Base-by-base conservation (phyloP, 1,284 basidiomycete species). In the Termitomyces sp. region DNA sequence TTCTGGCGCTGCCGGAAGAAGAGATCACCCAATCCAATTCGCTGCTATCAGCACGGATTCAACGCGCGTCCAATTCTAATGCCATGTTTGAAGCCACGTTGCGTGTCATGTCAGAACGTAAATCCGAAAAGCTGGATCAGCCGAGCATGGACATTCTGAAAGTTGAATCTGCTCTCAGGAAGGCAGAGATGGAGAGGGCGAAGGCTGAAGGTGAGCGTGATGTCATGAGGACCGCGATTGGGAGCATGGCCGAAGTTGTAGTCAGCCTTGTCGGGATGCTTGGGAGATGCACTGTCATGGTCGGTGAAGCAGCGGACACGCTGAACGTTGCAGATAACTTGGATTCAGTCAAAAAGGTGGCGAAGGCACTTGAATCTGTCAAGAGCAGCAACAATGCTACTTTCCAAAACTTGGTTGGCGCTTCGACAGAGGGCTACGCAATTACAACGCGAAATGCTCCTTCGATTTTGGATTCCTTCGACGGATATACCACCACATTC, bases 31-130 rank as follows among this genome's bases (percentile, higher is more conserved):
- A 76, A 55, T 68, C 82, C 6, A 81, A 84, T 57, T 86, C 88
- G 4, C 66, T 79, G 0, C 70, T 91, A 19, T 82, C 80, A 57
- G 68, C 73, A 38, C 82, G 84, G 42, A 68, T 92, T 17, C 80
- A 83, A 62, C 82, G 83, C 8, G 87, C 91, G 8, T 78, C 78
- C 53, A 92, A 92, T 65, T 85, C 90, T 12, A 79, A 78, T 49
- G 84, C 84, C 34, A 88, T 94, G 75, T 90, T 96, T 64, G 86
- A 92, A 30, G 89, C 88, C 8, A 86, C 88, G 31, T 80, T 97
- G 61, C 83, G 87, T 26, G 90, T 89, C 10, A 83, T 89, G 30
- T 85, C 86, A 48, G 88, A 93, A 65, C 79, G 91, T 47, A 83
- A 80, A 53, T 90, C 88, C 19, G 88, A 92, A 59, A 84, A 85